Conservation (phyloP, 208 protist genomes). For the Crithidia thermophila region DNA sequence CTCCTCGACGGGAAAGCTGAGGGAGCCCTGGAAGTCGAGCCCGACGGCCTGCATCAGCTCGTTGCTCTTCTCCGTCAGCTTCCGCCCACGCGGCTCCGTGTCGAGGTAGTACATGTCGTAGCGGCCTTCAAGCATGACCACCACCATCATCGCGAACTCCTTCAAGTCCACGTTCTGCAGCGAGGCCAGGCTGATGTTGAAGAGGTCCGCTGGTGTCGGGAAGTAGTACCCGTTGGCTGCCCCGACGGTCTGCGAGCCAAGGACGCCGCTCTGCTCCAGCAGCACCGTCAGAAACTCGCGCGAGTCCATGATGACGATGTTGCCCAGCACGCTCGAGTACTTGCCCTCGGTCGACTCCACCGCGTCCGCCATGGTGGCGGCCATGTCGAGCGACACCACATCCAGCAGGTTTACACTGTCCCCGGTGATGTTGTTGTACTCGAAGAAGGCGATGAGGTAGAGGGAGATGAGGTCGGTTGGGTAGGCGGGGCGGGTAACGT, state of each 20-base stretch:
- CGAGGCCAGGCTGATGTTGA: conserved; percentile 24
- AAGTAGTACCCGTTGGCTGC: conserved; percentile 25
- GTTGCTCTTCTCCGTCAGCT: conserved; percentile 68
- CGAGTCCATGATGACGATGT: conserved; percentile 90
- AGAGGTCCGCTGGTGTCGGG: conserved; percentile 30
- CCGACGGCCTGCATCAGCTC: conserved; percentile 56
- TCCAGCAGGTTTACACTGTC: conserved; percentile 44
- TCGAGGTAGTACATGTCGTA: conserved; percentile 76
- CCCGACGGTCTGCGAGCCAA: conserved; percentile 27
- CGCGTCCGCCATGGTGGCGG: conserved; percentile 67
- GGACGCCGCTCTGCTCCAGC: conserved; percentile 36
- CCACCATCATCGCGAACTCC: conserved; percentile 69
- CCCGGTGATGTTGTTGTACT: conserved; percentile 48
- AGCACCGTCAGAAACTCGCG: conserved; percentile 40
- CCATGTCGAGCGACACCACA: conserved; percentile 18
- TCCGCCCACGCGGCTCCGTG: conserved; percentile 20
- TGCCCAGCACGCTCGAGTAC: conserved; percentile 91
- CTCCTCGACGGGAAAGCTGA: conserved; percentile 62
- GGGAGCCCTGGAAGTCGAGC: conserved; percentile 42
- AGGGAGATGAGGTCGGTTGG: conserved; percentile 27
- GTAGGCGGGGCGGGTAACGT: conserved; percentile 28
- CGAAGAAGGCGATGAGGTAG: conserved; percentile 40
- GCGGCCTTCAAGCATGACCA: conserved; percentile 68
- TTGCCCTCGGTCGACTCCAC: conserved; percentile 83
- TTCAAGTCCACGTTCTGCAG: conserved; percentile 41